Evolutionary conservation across 805 yeast species (phyloP).

Genomic region (Lipomyces spencermartinsiae): DNA sequence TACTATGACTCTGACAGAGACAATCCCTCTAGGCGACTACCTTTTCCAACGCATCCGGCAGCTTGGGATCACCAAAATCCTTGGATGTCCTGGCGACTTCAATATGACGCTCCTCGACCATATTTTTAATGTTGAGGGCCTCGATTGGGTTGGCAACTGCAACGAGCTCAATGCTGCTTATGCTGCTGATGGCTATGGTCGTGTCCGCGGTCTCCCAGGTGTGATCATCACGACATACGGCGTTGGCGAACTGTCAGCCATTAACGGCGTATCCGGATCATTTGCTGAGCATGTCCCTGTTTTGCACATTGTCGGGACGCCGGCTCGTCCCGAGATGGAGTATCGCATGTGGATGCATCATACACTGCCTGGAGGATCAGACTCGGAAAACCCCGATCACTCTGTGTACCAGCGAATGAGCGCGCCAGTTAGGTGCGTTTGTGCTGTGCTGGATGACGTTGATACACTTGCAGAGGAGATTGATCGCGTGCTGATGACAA

Average conservation of each 20-base stretch:
- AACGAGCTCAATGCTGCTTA: slow-evolving; percentile 91
- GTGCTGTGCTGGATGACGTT: slow-evolving; percentile 56
- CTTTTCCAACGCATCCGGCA: slow-evolving; percentile 37
- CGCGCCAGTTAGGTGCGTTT: slow-evolving; percentile 60
- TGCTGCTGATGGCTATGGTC: slow-evolving; percentile 88
- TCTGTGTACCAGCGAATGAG: slow-evolving; percentile 70
- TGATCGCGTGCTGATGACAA: slow-evolving; percentile 66
- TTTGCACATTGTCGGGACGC: slow-evolving; percentile 84
- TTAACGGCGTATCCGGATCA: slow-evolving; percentile 77
- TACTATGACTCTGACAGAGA: background rate
- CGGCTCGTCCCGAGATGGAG: slow-evolving; percentile 52
- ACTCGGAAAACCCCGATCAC: slow-evolving; percentile 62
- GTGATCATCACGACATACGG: slow-evolving; percentile 79
- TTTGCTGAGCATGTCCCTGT: slow-evolving; percentile 81
- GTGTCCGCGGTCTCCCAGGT: slow-evolving; percentile 67
- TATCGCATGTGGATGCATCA: slow-evolving; percentile 49
- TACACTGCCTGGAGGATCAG: slow-evolving; percentile 46
- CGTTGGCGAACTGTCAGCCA: slow-evolving; percentile 86
- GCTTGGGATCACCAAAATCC: slow-evolving; percentile 50
- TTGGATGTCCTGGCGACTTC: slow-evolving; percentile 57
- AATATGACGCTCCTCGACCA: slow-evolving; percentile 51
- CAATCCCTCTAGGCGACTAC: slow-evolving; percentile 41
- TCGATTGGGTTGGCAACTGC: slow-evolving; percentile 81
- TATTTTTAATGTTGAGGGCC: slow-evolving; percentile 49
- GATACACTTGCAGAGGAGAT: slow-evolving; percentile 62